Conservation (phyloP, 1,139 yeast species). For the Casaregolazyma lundiana region DNA sequence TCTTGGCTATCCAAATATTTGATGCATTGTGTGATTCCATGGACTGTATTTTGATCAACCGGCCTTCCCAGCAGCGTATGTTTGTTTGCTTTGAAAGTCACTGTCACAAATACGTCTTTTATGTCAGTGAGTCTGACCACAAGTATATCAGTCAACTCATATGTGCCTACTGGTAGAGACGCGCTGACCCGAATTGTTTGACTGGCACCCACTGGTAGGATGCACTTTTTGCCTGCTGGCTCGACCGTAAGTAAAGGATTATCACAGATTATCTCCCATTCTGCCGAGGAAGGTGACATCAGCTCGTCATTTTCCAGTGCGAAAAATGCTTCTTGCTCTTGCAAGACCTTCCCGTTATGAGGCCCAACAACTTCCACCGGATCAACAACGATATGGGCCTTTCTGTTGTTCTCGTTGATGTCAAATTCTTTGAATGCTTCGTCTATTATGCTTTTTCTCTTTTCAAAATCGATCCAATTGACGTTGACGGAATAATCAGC, state of each 20-base stretch:
- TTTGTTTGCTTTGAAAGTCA: constrained; percentile 24
- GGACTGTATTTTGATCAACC: constrained; percentile 30
- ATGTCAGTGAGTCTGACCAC: constrained; percentile 29
- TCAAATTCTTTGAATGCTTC: constrained; percentile 38
- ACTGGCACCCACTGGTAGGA: constrained; percentile 27
- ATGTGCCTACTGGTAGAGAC: constrained; percentile 16
- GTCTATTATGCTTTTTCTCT: constrained; percentile 35
- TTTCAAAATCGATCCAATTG: constrained; percentile 44
- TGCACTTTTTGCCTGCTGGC: constrained; percentile 20
- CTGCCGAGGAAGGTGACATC: constrained; percentile 10
- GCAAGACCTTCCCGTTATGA: constrained; percentile 19
- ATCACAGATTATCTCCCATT: constrained; percentile 19
- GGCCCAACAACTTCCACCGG: constrained; percentile 24
- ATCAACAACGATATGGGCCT: constrained; percentile 37
- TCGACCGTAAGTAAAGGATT: constrained; percentile 15
- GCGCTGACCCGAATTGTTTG: constrained; percentile 22
- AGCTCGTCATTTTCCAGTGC: constrained; percentile 12
- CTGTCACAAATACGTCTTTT: constrained; percentile 34
- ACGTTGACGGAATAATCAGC: constrained; percentile 47
- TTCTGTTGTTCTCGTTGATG: constrained; percentile 39
- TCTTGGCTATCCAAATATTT: constrained; percentile 32
- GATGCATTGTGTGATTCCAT: constrained; percentile 34
- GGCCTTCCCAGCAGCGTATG: constrained; percentile 34
- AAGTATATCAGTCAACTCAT: constrained; percentile 24
- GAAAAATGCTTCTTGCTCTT: constrained; percentile 14